Base-by-base conservation (phyloP, 495 filamentous ascomycete genomes). In the Penicillium bialowiezense region DNA sequence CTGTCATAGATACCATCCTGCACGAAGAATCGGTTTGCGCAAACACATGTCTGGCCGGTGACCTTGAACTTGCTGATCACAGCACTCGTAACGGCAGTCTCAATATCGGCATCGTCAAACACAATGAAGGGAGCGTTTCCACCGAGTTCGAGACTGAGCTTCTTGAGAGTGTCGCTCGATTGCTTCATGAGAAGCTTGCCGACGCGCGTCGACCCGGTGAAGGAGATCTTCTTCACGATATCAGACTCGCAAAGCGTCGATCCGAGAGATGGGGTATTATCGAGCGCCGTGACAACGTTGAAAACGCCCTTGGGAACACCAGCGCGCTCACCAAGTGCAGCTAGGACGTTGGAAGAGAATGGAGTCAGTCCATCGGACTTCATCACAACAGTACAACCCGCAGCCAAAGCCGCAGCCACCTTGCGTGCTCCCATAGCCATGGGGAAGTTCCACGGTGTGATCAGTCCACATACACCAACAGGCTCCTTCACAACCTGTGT, bases 401-500 rank as follows among this genome's bases (percentile, higher is more conserved):
- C 75, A n/a, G 76, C 76, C 17, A 79, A 56, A 12, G 76, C 76
- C 6, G 76, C 69, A 19, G 80, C 89, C 41, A 90, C 77, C 63
- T 95, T 92, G 13, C 89, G 71, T 2, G 89, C 88, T 51, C 90
- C 82, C 89, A 92, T 95, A 13, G 89, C 88, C 10, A 83, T 80
- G 3, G 89, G 89, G 60, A 91, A 93, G 63, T 93, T 93, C 89
- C 89, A 92, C 10, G 59, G 59, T 18, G 59, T 63, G 31, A 63
- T 57, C 14, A 63, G 35, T 10, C 67, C 64, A 24, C 50, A 56
- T 3, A 70, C 64, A 32, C 67, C 67, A 18, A 68, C 29, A 10
- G 67, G 67, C 37, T 68, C 58, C 24, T 56, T 62, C 7, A 70
- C 32, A 0, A 57, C 58, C 10, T 58, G 44, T 7, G 64, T 51